Percentiles rank a stretch among this genome's conserved stretches.
These are phyloP conservation scores for Lepiota brunneoincarnata DNA, from an alignment of 768 basidiomycete species.

Conservation along the genomic window DNA sequence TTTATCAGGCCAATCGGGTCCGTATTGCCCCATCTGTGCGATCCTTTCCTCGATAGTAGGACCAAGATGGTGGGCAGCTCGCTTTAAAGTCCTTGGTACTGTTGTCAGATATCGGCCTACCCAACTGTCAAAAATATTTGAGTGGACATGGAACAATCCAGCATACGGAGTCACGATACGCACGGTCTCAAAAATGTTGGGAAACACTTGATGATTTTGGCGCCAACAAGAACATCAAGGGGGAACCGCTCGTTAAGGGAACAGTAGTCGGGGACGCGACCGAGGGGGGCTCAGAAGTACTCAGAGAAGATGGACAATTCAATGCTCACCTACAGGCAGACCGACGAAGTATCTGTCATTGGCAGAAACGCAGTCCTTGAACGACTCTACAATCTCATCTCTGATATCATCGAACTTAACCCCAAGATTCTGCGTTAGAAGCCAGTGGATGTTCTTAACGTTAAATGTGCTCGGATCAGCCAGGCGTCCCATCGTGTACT, in stretches of 20 bases:
- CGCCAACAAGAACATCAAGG: slow-evolving; percentile 16
- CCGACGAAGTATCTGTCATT: slow-evolving; percentile 11
- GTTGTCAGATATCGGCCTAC: too few relatives aligned
- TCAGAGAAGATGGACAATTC: neutral
- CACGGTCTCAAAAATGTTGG: slow-evolving; percentile 21
- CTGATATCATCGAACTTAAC: slow-evolving; percentile 6
- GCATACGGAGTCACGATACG: neutral
- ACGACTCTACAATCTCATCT: slow-evolving; percentile 10
- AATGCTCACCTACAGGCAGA: slow-evolving; percentile 11
- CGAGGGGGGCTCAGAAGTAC: slow-evolving; percentile 11
- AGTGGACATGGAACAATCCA: neutral
- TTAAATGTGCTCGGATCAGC: slow-evolving; percentile 1
- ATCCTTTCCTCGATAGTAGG: neutral
- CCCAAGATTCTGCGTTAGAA: slow-evolving; percentile 7
- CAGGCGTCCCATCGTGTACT: slow-evolving; percentile 25
- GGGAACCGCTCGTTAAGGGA: slow-evolving; percentile 24
- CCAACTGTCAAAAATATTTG: neutral
- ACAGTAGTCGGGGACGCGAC: slow-evolving; percentile 34
- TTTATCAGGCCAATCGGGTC: slow-evolving; percentile 7
- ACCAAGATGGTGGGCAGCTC: too few relatives aligned
- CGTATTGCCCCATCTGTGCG: neutral
- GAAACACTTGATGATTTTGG: slow-evolving; percentile 18
- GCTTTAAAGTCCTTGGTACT: too few relatives aligned
- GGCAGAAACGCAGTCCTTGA: slow-evolving; percentile 3
- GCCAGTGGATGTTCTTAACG: slow-evolving; percentile 1